Evolutionary conservation across 2,329 filamentous ascomycete species (phyloP).

Genomic region (Sporothrix globosa): DNA sequence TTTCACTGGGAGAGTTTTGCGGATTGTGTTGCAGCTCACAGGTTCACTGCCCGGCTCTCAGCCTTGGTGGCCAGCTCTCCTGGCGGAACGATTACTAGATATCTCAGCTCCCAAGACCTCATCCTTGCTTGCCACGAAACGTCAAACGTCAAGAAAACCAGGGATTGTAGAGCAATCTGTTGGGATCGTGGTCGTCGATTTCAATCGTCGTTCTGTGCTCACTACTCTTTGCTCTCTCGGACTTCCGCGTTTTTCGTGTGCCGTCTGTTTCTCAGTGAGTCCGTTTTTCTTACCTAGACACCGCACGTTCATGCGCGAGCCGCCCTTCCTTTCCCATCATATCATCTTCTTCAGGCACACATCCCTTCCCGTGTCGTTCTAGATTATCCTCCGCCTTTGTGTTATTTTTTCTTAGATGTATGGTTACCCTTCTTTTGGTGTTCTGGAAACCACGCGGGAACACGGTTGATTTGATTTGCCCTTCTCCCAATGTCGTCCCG

Average conservation of each 20-base stretch:
- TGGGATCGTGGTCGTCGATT: background rate
- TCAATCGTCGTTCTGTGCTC: background rate
- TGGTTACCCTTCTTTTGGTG: too few relatives aligned
- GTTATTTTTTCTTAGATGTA: background rate
- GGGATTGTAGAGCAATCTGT: slow-evolving; percentile 34
- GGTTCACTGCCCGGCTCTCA: background rate
- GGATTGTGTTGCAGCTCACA: background rate
- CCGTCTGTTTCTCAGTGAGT: slow-evolving; percentile 18
- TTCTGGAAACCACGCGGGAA: slow-evolving; percentile 24
- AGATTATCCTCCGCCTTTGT: background rate
- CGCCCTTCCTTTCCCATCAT: background rate
- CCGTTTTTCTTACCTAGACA: background rate
- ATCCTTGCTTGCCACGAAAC: slow-evolving; percentile 35
- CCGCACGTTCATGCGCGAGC: slow-evolving; percentile 21
- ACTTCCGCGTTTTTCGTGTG: slow-evolving; percentile 9
- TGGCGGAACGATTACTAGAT: slow-evolving; percentile 1
- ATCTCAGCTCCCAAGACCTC: background rate
- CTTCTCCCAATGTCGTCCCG: background rate
- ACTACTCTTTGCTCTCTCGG: background rate
- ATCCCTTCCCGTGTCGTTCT: background rate
- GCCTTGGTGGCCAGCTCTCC: background rate
- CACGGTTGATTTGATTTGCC: background rate
- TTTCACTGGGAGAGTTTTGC: background rate
- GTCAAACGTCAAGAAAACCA: slow-evolving; percentile 35
- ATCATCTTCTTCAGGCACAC: background rate